Base-by-base conservation (phyloP, 129 eudicot species). In the Logfia minima region DNA sequence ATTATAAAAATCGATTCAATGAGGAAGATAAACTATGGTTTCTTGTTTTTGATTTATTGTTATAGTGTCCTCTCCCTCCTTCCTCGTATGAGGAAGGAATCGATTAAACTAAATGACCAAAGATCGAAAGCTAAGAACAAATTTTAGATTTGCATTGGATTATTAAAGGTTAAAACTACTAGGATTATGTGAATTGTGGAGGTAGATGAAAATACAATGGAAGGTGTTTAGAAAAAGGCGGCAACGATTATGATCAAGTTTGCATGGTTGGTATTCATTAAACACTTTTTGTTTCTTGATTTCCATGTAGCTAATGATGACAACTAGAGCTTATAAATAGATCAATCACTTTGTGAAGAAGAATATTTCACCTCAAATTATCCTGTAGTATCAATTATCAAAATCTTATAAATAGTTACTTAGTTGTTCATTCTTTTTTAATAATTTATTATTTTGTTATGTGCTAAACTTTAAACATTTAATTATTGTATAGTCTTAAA, bases 1-100 rank as follows among this genome's bases (percentile, higher is more conserved):
- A 68, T 69, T 69, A 43, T 10, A 5, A 58, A 68, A 48, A 70
- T 70, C 75, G 39, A 45, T 70, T 70, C 60, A 45, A 48, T 16
- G 26, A 28, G 62, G 75, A 51, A 71, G 75, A 71, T 63, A 51
- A 48, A 6, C 63, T 51, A 70, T 4, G 37, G 1, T 26, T 21
- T 19, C 4, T 45, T 2, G 22, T 32, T 70, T 69, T 5, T 45
- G 34, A 39, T 41, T 70, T 70, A 1, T 43, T 71, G 63, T 26
- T 65, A 16, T 71, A 17, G 43, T 51, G 11, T 71, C 23, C 21
- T 71, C 75, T 51, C 3, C 75, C 63, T 51, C 75, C 75, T 71
- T 51, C 75, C 63, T 71, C 75, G 28, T 17, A 51, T 3, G 75
- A 71, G 75, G 75, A 71, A 71, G 75, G 59, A 53, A 71, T 26